Evolutionary conservation across 345 rosid genomes (phyloP), one percentile per base, ranked within the genome.

Genomic region (Abelmoschus esculentus): DNA sequence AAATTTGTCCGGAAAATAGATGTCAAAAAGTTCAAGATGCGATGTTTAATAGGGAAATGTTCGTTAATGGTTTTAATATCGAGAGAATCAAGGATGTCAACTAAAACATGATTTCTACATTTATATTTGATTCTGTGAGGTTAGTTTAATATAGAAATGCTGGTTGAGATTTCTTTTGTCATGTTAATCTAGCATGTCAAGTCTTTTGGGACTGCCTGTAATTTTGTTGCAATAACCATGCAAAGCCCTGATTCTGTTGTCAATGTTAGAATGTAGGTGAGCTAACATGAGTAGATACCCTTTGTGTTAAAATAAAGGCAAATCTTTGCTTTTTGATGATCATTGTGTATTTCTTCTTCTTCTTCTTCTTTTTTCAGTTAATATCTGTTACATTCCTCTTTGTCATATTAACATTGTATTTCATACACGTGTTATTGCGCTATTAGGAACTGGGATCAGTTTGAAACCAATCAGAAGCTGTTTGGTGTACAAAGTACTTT

Each of bases 401-500:
- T 34, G 14, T 17, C 71, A 5, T 68, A 52, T 53, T 68, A 68
- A 54, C 28, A 26, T 36, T 36, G 7, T 63, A 18, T 73, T 32
- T 19, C 28, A 15, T 34, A 3, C 12, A 47, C 49, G 19, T 31
- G 5, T 47, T 15, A 54, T 52, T 74, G 61, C 36, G 38, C 69
- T 72, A 47, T 58, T 74, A 89, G 96, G 84, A 81, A 77, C n/a
- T 95, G 99, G 98, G 76, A 91, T 85, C 98, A 91, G 77, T 95
- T 95, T 85, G 86, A 83, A 82, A 83, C 79, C 73, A 95, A 95
- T 76, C 78, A 84, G 78, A 50, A 63, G 74, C 77, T 90, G 61
- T 91, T 95, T 85, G 99, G 99, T 71, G 93, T 95, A 44, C 84
- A 77, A 78, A 92, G 91, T 80, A 95, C 97, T 64, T 95, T 88